These are phyloP conservation scores for Nemania diffusa DNA, from an alignment of 2,329 filamentous ascomycete genomes.

Conservation along the genomic window DNA sequence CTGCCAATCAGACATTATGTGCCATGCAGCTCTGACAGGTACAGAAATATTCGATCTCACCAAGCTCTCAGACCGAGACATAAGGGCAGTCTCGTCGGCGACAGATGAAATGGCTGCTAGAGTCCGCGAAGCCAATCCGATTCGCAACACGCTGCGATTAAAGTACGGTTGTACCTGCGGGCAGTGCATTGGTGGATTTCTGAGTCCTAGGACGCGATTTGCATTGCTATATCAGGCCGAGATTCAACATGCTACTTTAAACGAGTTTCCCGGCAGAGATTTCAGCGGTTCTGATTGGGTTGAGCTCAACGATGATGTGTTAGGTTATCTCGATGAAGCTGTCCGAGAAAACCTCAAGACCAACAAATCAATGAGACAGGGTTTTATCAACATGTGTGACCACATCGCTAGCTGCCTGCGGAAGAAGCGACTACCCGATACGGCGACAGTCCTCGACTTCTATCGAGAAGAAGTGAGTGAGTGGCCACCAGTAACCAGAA, in stretches of 20 bases:
- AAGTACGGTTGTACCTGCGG: conserved; percentile 54
- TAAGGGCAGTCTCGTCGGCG: conserved; percentile 13
- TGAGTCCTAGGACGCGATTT: conserved; percentile 52
- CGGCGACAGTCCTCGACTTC: conserved; percentile 41
- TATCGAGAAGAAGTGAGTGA: conserved; percentile 36
- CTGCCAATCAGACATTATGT: conserved; percentile 42
- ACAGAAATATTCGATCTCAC: conserved; percentile 29
- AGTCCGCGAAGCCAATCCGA: conserved; percentile 2
- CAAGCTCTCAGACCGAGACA: conserved; percentile 22
- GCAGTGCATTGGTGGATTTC: conserved; percentile 50
- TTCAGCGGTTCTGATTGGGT: conserved; percentile 5
- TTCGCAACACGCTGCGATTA: conserved; percentile 42
- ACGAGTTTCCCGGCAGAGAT: not conserved
- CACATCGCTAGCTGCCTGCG: conserved; percentile 44
- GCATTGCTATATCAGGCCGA: conserved; percentile 47
- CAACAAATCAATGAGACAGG: conserved; percentile 51
- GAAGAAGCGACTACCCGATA: conserved; percentile 39
- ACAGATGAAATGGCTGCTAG: conserved; percentile 16
- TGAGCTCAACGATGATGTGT: conserved; percentile 4
- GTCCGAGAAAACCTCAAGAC: conserved; percentile 44
- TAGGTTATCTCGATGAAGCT: not conserved
- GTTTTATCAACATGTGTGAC: conserved; percentile 49
- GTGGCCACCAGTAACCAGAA: conserved; percentile 46
- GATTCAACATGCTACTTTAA: conserved; percentile 41
- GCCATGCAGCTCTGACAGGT: conserved; percentile 43